These are phyloP conservation scores for Pseudocercospora cruenta DNA, from an alignment of 2,329 filamentous ascomycete species.

Conservation along the genomic window DNA sequence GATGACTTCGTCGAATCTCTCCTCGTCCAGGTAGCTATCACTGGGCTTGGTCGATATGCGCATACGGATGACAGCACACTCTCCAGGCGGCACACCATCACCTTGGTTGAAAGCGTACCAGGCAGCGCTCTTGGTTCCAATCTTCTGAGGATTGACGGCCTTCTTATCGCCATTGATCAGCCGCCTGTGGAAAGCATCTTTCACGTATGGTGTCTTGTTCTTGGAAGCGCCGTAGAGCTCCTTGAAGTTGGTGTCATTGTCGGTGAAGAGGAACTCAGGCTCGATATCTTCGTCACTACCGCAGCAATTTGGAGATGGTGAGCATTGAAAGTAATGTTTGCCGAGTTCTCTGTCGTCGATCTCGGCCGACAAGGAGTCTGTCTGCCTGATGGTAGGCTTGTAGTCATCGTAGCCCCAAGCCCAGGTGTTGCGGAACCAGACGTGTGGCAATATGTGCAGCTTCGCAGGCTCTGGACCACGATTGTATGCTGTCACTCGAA, in stretches of 20 bases:
- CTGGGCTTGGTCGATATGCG: constrained; percentile 72
- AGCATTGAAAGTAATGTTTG: constrained; percentile 79
- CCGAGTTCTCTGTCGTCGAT: constrained; percentile 82
- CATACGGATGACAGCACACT: constrained; percentile 94
- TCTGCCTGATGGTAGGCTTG: constrained; percentile 76
- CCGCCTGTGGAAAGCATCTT: constrained; percentile 89
- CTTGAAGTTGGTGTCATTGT: constrained; percentile 90
- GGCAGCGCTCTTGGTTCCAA: constrained; percentile 85
- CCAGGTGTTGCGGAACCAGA: constrained; percentile 99
- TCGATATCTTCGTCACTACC: constrained; percentile 79
- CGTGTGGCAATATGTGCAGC: constrained; percentile 88
- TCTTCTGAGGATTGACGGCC: constrained; percentile 77
- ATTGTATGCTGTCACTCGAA: constrained; percentile 96
- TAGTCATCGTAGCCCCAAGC: constrained; percentile 85
- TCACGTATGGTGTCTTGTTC: constrained; percentile 83
- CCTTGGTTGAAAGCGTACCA: constrained; percentile 93
- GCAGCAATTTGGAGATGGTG: constrained; percentile 85
- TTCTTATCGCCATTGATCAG: constrained; percentile 81
- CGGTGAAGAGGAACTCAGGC: constrained; percentile 86
- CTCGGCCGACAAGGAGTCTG: constrained; percentile 69
- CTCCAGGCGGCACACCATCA: constrained; percentile 82
- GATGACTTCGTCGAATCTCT: constrained; percentile 86
- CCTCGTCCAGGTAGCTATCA: constrained; percentile 84
- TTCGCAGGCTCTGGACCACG: constrained; percentile 87
- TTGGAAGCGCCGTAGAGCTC: constrained; percentile 70